Evolutionary conservation across 73 alveolate genomes (phyloP), one percentile per base, ranked within the genome.

Genomic region (Tetrahymena thermophila): DNA sequence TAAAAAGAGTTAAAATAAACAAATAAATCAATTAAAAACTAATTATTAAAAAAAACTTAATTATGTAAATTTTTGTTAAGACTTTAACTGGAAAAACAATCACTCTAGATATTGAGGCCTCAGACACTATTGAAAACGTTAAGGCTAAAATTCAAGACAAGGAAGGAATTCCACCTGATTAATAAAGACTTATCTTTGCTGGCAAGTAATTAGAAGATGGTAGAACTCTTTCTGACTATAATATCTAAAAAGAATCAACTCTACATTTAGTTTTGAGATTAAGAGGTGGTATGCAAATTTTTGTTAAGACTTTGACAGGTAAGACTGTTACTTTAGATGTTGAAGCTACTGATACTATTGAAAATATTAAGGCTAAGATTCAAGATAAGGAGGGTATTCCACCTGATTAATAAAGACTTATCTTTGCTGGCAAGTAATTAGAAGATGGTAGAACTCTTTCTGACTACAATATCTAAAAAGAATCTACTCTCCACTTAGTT

Each of bases 91-190:
- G 96, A 43, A 94, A 94, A 44, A 94, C 96, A 40, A 95, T 95
- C 56, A 93, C 96, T 93, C 83, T 95, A 17, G 96, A 95, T 95
- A 94, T 85, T 93, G 96, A 95, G 23, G 94, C 97, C 35, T 95
- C 97, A 4, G 97, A 95, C 42, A 95, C 97, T 21, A 95, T 95
- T n/a, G 97, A 95, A 55, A 93, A 43, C 34, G 94, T 95, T 35
- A 95, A 95, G 43, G 94, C 84, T 37, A 95, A 95, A 34, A 95
- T 95, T 23, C 37, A 95, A 95, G 96, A 95, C n/a, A 95, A 85
- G 94, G 97, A 95, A 95, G 97, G 97, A 21, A 95, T 95, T 94
- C 97, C 97, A 38, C 94, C 94, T 93, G 96, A 95, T 93, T 43
- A 95, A 93, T 94, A 95, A 89, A 95, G 97, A 95, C 94, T 95